phyloP scores from a whole-genome alignment of 192 early-diverging fungal genomes.

The Coemansia sp. region DNA sequence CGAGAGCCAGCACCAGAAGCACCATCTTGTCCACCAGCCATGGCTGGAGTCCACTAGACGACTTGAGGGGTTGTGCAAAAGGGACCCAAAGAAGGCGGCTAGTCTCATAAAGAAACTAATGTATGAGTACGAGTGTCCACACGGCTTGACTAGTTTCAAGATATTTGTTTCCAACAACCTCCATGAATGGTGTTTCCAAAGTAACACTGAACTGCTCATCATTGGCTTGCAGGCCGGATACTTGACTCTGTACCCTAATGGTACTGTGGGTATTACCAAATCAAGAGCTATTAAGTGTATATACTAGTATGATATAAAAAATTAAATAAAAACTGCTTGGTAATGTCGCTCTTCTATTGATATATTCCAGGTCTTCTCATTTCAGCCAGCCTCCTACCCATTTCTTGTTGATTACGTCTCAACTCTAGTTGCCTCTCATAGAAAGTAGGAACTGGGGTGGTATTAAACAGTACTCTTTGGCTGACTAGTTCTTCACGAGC shows the following conservation, averaged over 20 bases:
- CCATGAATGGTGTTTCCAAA: background rate
- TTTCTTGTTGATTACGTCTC: constrained; percentile 42
- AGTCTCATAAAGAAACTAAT: background rate
- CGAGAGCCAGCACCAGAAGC: too few species aligned
- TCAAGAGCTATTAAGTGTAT: background rate
- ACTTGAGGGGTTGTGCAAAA: background rate
- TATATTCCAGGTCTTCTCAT: too few species aligned
- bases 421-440: constrained; percentile 13
- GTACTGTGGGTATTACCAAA: background rate
- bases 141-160: background rate
- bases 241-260: background rate
- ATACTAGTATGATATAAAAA: background rate
- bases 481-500: constrained; percentile 56
- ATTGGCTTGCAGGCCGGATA: background rate
- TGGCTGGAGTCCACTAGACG: background rate
- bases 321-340: too few species aligned
- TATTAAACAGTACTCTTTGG: constrained; percentile 61
- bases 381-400: constrained; percentile 44
- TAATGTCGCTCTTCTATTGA: constrained; percentile 1
- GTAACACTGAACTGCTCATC: too few species aligned
- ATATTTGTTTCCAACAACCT: background rate
- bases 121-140: background rate
- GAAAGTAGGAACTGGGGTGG: too few species aligned
- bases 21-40: too few species aligned
- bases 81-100: background rate